Conservation (phyloP, 2,329 filamentous ascomycete genomes). For the Fusarium falciforme region DNA sequence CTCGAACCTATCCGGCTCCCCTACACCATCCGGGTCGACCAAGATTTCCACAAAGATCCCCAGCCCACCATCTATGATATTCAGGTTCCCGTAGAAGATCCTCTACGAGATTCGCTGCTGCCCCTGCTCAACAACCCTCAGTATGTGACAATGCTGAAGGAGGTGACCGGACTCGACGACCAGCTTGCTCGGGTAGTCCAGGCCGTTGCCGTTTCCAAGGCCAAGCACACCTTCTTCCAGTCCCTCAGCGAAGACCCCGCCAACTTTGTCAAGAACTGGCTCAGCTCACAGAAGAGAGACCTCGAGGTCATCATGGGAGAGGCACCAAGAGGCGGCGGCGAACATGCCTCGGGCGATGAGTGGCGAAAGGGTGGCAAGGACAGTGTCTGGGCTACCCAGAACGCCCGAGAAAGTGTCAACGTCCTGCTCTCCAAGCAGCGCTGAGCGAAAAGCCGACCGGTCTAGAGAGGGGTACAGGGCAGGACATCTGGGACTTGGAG, state of each 20-base stretch:
- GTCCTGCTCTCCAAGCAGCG: slow-evolving; percentile 67
- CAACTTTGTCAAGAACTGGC: slow-evolving; percentile 86
- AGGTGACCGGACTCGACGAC: slow-evolving; percentile 83
- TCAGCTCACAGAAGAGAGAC: slow-evolving; percentile 90
- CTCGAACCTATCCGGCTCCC: slow-evolving; percentile 84
- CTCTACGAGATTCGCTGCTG: slow-evolving; percentile 75
- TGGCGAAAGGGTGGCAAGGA: slow-evolving; percentile 72
- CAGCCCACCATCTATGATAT: slow-evolving; percentile 91
- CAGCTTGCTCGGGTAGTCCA: slow-evolving; percentile 86
- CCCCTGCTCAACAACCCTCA: slow-evolving; percentile 75
- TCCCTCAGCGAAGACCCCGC: slow-evolving; percentile 84
- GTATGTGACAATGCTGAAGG: slow-evolving; percentile 78
- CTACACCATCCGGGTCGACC: slow-evolving; percentile 95
- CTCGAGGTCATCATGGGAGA: slow-evolving; percentile 90
- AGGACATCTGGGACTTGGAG: slow-evolving; percentile 34
- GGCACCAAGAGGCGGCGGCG: slow-evolving; percentile 71
- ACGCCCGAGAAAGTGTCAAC: slow-evolving; percentile 72
- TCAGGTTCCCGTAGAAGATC: slow-evolving; percentile 85
- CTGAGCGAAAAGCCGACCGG: slow-evolving; percentile 24
- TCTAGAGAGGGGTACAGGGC: slow-evolving; percentile 6
- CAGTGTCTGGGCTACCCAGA: slow-evolving; percentile 68
- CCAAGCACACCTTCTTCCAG: slow-evolving; percentile 89
- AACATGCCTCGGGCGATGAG: slow-evolving; percentile 70
- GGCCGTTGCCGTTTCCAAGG: slow-evolving; percentile 84
- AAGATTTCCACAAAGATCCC: slow-evolving; percentile 80